Conservation (phyloP, 2,329 filamentous ascomycete species). For the Neonectria neomacrospora region DNA sequence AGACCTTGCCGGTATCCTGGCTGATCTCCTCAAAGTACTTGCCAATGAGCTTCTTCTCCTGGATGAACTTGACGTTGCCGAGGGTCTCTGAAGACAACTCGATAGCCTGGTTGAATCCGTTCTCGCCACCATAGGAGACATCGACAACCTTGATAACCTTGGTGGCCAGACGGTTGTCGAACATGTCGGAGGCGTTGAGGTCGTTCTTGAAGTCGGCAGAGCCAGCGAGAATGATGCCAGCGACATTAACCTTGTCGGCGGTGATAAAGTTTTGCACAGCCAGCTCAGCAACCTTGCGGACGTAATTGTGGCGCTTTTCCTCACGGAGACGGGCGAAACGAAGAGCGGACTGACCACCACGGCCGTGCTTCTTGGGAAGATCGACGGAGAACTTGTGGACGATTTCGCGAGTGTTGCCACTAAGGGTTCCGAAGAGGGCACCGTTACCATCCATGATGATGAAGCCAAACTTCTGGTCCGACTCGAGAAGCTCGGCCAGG, state of each 20-base stretch:
- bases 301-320: conserved; percentile 99
- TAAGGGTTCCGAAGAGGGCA: conserved; percentile 94
- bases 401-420: conserved; percentile 95
- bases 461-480: conserved; percentile 99
- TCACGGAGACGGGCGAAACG: conserved; percentile 99
- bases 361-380: conserved; percentile 99
- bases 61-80: conserved; percentile 99
- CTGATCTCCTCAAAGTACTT: conserved; percentile 99
- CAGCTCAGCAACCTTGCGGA: conserved; percentile 97
- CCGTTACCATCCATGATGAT: conserved; percentile 99
- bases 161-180: conserved; percentile 87
- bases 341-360: conserved; percentile 99
- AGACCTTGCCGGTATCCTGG: conserved; percentile 95
- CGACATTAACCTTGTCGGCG: conserved; percentile 97
- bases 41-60: conserved; percentile 99
- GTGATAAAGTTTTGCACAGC: conserved; percentile 99
- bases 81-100: conserved; percentile 95
- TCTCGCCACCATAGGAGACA: conserved; percentile 98
- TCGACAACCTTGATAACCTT: conserved; percentile 99
- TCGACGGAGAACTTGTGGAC: conserved; percentile 99
- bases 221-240: conserved; percentile 93
- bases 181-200: conserved; percentile 96
- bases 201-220: conserved; percentile 99
- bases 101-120: conserved; percentile 99
- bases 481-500: conserved; percentile 95